Evolutionary conservation across 805 yeast species (phyloP), one percentile per base, ranked within the genome.

Genomic region (Metschnikowia henanensis): DNA sequence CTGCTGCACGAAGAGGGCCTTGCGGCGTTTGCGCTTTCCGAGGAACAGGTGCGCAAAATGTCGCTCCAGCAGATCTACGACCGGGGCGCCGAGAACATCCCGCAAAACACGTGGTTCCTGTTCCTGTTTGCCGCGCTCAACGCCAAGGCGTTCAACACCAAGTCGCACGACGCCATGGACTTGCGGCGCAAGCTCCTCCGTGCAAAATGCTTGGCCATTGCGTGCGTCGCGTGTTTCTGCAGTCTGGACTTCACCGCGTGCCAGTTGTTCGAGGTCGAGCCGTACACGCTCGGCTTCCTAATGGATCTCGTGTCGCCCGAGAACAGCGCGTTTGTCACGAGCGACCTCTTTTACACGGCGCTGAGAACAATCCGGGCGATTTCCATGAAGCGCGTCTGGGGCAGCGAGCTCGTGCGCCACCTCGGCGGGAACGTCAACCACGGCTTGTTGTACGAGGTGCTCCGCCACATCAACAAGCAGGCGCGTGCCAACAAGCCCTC

Each of bases 341-440:
- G 57, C 19, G 77, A 72, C 2, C 70, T 87, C 2, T 75, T 83
- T 46, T 64, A 76, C 33, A 76, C 82, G 32, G 87, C 92, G 1
- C 61, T 83, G 38, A 78, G 80, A 47, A 77, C 91, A 0, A 69
- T 91, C 40, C 86, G 85, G 49, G 78, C 83, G 49, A 79, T 88
- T 25, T 76, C 95, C 1, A 68, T 76, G 17, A 81, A 80, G 55
- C 80, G 80, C 36, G 75, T 75, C 4, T 84, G 90, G 79, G 83
- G 91, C 15, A 73, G 83, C 38, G 97, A 90, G 52, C 73, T 91
- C 18, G 72, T 90, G 41, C 75, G 89, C 45, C 81, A 87, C 10
- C 62, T 90, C 50, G 88, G 94, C 17, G 97, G 94, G 8, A 88
- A 88, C 59, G 89, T 91, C 30, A 81, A 83, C 47, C 96, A 91